phyloP scores from a whole-genome alignment of 2,329 filamentous ascomycete genomes.

The Sclerotiophoma versabilis region DNA sequence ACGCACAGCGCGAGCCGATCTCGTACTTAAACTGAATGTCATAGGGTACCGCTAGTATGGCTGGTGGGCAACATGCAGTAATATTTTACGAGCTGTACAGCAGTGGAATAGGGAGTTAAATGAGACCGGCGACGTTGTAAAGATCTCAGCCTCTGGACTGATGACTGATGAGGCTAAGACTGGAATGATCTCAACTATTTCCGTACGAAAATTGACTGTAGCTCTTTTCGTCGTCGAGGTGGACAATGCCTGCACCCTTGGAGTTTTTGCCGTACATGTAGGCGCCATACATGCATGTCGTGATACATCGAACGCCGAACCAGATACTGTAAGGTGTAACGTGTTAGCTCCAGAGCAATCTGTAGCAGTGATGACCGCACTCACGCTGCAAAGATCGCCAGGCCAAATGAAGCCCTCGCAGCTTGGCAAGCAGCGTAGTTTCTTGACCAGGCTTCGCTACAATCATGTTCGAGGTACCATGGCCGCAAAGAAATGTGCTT shows the following conservation, averaged over 20 bases:
- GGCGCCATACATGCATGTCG: constrained; percentile 24
- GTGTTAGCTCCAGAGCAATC: not conserved
- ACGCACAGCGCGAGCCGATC: no score
- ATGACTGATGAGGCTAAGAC: not conserved
- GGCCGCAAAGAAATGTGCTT: constrained; percentile 21
- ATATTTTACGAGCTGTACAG: no score
- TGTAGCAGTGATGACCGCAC: not conserved
- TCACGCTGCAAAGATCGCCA: constrained; percentile 22
- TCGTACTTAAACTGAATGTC: no score
- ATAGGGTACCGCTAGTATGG: no score
- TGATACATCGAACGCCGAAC: constrained; percentile 19
- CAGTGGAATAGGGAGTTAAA: not conserved
- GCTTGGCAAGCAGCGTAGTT: constrained; percentile 12
- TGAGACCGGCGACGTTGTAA: not conserved
- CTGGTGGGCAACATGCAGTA: no score
- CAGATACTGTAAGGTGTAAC: constrained; percentile 9
- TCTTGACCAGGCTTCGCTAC: constrained; percentile 5
- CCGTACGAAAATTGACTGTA: not conserved
- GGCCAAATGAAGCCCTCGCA: constrained; percentile 14
- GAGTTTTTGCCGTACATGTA: constrained; percentile 9
- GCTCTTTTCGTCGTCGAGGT: not conserved
- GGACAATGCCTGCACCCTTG: not conserved
- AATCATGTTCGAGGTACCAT: constrained; percentile 29
- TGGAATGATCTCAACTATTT: not conserved
- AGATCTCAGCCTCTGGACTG: not conserved